Percentiles rank a stretch among this genome's conserved stretches.
These are phyloP conservation scores for Alternaria gaisen DNA, from an alignment of 2,329 filamentous ascomycete species.

Conservation along the genomic window DNA sequence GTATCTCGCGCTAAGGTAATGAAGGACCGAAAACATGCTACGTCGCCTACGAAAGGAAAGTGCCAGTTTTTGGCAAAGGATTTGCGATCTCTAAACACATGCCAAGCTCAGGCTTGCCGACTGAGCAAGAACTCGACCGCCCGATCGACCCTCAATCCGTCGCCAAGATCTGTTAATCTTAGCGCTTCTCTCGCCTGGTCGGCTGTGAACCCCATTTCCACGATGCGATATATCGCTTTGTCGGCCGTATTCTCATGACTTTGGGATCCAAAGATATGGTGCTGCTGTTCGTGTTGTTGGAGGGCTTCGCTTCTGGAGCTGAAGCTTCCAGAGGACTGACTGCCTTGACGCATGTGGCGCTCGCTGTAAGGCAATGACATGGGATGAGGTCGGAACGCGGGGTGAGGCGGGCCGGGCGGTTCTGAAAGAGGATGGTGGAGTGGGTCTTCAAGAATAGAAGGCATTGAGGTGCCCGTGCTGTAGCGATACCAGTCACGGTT, in stretches of 20 bases:
- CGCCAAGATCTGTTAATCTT: conserved; percentile 66
- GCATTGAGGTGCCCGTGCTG: conserved; percentile 42
- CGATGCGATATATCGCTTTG: conserved; percentile 64
- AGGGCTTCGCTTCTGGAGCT: conserved; percentile 25
- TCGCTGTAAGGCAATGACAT: conserved; percentile 4
- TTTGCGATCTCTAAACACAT: background rate
- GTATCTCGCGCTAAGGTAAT: conserved; percentile 3
- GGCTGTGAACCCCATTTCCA: conserved; percentile 67
- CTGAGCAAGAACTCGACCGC: conserved; percentile 64
- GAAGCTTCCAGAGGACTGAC: conserved; percentile 11
- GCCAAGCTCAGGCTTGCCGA: conserved; percentile 7
- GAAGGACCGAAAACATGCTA: background rate
- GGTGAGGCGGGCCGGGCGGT: conserved; percentile 24
- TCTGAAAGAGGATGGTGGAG: conserved; percentile 21
- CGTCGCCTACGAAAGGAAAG: background rate
- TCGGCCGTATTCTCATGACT: conserved; percentile 63
- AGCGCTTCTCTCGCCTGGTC: conserved; percentile 66
- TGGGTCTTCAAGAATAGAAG: conserved; percentile 44
- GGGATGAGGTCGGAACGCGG: conserved; percentile 26
- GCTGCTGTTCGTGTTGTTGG: conserved; percentile 47
- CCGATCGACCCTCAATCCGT: conserved; percentile 65
- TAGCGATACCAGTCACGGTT: conserved; percentile 28
- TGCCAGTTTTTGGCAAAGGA: background rate
- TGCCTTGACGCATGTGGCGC: conserved; percentile 5
- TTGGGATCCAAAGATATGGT: conserved; percentile 39